These are phyloP conservation scores for Panicum miliaceum DNA, from an alignment of 176 grass and related monocot species.

Conservation along the genomic window DNA sequence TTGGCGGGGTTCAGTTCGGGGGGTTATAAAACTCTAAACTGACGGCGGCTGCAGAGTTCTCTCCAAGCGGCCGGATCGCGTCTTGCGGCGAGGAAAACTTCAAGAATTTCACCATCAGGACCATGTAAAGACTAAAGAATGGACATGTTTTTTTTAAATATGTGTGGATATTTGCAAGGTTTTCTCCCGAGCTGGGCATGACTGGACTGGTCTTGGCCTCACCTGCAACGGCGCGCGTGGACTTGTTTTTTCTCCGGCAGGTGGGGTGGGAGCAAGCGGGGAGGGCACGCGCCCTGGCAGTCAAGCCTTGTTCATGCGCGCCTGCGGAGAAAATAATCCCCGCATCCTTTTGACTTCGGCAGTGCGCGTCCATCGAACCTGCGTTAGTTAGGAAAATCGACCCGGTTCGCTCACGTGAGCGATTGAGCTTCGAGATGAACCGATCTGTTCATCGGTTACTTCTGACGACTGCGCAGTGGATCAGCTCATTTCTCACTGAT, in stretches of 20 bases:
- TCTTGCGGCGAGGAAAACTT: not conserved
- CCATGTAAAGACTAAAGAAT: slow-evolving; percentile 4
- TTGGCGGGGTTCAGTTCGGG: not conserved
- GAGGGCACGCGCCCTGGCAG: not conserved
- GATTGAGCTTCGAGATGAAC: not conserved
- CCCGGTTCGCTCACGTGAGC: not conserved
- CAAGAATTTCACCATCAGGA: not conserved
- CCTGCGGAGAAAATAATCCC: slow-evolving; percentile 34
- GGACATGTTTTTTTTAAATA: too few species aligned
- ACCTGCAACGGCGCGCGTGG: not conserved
- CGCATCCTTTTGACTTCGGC: slow-evolving; percentile 43
- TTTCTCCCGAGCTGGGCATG: too few species aligned
- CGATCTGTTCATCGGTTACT: not conserved
- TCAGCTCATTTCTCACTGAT: not conserved
- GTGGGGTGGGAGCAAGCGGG: slow-evolving; percentile 1
- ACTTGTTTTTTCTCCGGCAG: slow-evolving; percentile 2
- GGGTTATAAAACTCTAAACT: not conserved
- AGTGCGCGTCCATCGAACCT: not conserved
- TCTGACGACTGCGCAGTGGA: not conserved
- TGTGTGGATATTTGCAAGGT: too few species aligned
- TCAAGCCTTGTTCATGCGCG: slow-evolving; percentile 25
- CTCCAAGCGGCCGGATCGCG: not conserved
- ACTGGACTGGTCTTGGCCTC: not conserved
- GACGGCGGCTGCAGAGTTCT: not conserved
- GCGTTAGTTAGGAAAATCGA: not conserved